Base-by-base conservation (phyloP, 1,284 basidiomycete species). In the Ganoderma multipileum region DNA sequence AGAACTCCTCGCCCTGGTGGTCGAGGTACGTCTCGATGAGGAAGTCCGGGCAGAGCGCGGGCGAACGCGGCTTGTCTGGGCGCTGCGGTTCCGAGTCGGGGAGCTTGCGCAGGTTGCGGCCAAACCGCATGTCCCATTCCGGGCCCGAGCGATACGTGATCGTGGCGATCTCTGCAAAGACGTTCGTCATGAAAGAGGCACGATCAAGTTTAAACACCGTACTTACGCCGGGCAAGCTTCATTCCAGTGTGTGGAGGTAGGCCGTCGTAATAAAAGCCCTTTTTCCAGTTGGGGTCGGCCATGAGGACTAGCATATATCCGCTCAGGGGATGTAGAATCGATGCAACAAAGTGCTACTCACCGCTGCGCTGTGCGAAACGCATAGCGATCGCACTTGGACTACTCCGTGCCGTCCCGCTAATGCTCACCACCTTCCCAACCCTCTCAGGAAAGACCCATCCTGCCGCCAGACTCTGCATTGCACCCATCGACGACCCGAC, bases 281-380 rank as follows among this genome's bases (percentile, higher is more conserved):
- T 91, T 74, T 99, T 99, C 98, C 97, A 99, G 75, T 99, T 98
- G 0, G 97, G 97, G 81, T 99, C 97, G 7, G 96, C 92, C 97
- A 99, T 99, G 64, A 99, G 88, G 14, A 99, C 97, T 96, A 72
- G 62, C 33, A 28, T 7, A 42, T 41, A 50, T 52, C 44, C n/a
- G 68, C 65, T 65, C 33, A 71, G 70, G 36, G 71, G 54, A 52
- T 33, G 14, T 39, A 50, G 33, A 55, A 64, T 8, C 57, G 58
- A 50, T 66, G 61, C 66, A 41, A 8, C n/a, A 16, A 18, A 16
- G 23, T 62, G 16, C 38, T 11, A 80, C 92, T 76, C 75, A 95
- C 95, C 95, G 81, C 94, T 97, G 76, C 97, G 82, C 80, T 99
- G 97, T 0, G 97, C 97, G 80, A 93, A 98, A 44, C 97, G 88